Evolutionary conservation across 2,329 filamentous ascomycete genomes (phyloP).

Genomic region (Aspergillus sp.): DNA sequence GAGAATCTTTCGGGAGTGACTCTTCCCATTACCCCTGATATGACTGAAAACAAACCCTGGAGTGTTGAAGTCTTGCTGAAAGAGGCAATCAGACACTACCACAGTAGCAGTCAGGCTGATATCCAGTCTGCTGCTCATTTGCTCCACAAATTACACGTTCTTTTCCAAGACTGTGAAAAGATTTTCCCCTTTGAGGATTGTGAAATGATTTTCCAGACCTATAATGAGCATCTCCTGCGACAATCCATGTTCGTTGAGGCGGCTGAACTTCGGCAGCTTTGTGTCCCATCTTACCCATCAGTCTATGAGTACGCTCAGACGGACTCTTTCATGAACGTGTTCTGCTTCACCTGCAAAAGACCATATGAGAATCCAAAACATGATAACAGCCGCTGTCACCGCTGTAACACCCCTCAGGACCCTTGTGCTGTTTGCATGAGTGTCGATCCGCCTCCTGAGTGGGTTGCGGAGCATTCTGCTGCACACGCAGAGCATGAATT

Average conservation of each 20-base stretch:
- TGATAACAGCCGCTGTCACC: conserved; percentile 49
- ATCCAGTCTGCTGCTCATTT: conserved; percentile 38
- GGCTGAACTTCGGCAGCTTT: conserved; percentile 51
- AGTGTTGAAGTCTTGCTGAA: conserved; percentile 33
- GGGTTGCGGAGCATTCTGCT: conserved; percentile 24
- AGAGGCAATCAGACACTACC: conserved; percentile 36
- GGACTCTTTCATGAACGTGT: conserved; percentile 51
- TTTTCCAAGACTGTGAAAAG: conserved; percentile 33
- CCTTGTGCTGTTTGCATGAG: conserved; percentile 40
- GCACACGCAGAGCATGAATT: conserved; percentile 7
- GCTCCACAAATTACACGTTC: conserved; percentile 34
- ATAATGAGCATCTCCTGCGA: conserved; percentile 52
- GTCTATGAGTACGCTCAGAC: conserved; percentile 55
- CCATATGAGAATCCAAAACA: conserved; percentile 48
- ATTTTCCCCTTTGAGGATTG: conserved; percentile 43
- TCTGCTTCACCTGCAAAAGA: conserved; percentile 54
- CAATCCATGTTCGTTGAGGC: conserved; percentile 45
- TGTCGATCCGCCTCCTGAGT: conserved; percentile 36
- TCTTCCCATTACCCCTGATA: conserved; percentile 28
- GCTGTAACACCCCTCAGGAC: conserved; percentile 39
- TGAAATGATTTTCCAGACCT: conserved; percentile 52
- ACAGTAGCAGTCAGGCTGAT: conserved; percentile 33
- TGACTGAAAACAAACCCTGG: conserved; percentile 33
- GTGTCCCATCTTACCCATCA: conserved; percentile 51
- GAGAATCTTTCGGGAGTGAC: conserved; percentile 18